Base-by-base conservation (phyloP, 2,329 filamentous ascomycete species). In the Sporothrix brasiliensis region DNA sequence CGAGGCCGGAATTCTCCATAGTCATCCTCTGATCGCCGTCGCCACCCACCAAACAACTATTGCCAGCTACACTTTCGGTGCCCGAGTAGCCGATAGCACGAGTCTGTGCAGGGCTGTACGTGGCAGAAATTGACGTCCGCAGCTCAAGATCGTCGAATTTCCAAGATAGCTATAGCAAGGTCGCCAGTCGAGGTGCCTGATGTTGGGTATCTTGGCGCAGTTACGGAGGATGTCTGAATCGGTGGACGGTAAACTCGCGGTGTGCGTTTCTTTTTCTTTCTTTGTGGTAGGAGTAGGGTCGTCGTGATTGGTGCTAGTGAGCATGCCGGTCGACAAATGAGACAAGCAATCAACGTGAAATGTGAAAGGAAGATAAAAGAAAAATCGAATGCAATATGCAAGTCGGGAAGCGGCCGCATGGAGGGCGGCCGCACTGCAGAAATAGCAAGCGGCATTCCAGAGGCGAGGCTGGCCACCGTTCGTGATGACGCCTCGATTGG, bases 361-460 rank as follows among this genome's bases (percentile, higher is more conserved):
- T 7, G 13, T 30, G 53, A 21, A 44, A 5, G 21, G n/a, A 24
- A 41, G 7, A 19, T 49, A 50, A 16, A 61, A 56, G n/a, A 54
- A 34, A 47, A 53, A 16, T 19, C 3, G 27, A 58, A 60, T 14
- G 39, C 21, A 69, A 50, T 44, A 53, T 24, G 44, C 19, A 34
- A 27, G 30, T 61, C 58, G 39, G 39, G 27, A 69, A 69, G 39
- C 52, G 52, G 66, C 52, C 66, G 52, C 66, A 16, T 50, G 53
- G 67, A 50, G 70, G 47, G 70, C 70, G 70, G 50, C 65, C 24
- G 49, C 16, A 10, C 30, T 44, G 19, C 63, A 72, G 70, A 72
- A 70, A 72, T 72, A 70, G 56, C 30, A 70, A 53, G 21, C 21
- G 56, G 19, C 68, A 68, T 70, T 56, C 50, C 63, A 63, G 19